A percentile compares a stretch with the other conserved stretches of the same genome.
phyloP scores from a whole-genome alignment of 495 filamentous ascomycete species.

The Penicillium silybi region DNA sequence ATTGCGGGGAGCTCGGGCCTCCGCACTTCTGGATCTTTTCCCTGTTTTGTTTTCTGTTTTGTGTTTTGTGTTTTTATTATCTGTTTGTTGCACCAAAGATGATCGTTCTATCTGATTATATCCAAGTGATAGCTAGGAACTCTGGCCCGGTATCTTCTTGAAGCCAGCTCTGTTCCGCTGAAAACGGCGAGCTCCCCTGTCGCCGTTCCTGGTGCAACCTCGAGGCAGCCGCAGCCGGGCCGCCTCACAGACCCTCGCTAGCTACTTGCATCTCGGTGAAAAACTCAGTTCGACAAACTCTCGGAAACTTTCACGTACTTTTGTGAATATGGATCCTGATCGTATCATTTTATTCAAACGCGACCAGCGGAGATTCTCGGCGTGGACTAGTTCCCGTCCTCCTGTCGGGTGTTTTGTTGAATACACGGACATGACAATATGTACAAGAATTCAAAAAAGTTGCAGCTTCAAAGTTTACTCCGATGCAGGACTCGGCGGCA shows the following conservation, averaged over 20 bases:
- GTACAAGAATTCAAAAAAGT: neutral
- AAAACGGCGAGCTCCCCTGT: neutral
- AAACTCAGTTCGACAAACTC: neutral
- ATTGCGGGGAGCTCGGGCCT: slow-evolving; percentile 17
- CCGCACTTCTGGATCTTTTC: slow-evolving; percentile 8
- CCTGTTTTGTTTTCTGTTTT: slow-evolving; percentile 4
- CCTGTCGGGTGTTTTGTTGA: neutral
- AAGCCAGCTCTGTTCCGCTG: too few relatives aligned
- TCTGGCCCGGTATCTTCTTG: too few relatives aligned
- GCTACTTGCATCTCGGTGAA: slow-evolving; percentile 1
- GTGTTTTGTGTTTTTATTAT: too few relatives aligned
- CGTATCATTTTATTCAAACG: neutral
- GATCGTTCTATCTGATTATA: too few relatives aligned
- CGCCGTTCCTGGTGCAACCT: slow-evolving; percentile 12
- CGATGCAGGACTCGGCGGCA: slow-evolving; percentile 53
- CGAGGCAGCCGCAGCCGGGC: slow-evolving; percentile 1
- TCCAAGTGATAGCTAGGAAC: too few relatives aligned
- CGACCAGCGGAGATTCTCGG: neutral
- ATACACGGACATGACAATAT: neutral
- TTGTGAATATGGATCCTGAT: too few relatives aligned
- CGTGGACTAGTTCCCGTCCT: neutral
- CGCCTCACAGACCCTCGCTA: neutral
- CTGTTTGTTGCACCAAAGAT: too few relatives aligned
- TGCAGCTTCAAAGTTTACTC: neutral
- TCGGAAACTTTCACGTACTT: neutral